Evolutionary conservation across 257 asterid species (phyloP), one percentile per base, ranked within the genome.

Genomic region (Dorcoceras hygrometricum): DNA sequence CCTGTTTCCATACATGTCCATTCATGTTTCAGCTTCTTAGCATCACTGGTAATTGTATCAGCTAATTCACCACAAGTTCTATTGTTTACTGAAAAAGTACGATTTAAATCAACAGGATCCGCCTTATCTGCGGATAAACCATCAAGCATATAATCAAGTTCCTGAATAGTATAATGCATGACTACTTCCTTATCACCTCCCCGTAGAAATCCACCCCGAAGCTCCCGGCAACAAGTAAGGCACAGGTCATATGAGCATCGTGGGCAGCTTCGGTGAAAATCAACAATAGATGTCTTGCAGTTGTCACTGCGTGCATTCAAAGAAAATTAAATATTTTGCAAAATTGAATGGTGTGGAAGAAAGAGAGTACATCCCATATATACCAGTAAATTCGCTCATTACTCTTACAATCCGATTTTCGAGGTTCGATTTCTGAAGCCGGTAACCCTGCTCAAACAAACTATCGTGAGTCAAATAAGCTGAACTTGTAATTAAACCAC

Each of bases 301-400:
- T 84, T 79, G 87, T 87, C 79, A 54, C 98, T 91, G 91, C 85
- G 82, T 10, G 70, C 63, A 63, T 71, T 24, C 62, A 69, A 46
- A 24, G 5, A 76, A 36, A 9, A 69, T 67, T 61, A 66, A 60
- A 8, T 9, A 23, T 23, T 65, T 25, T 29, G 32, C 58, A 59
- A 59, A 46, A 28, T 23, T 26, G 28, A 62, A 27, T 48, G 25
- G 58, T 65, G 11, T 14, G 59, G 55, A 14, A 58, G 27, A 72
- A 67, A 57, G 32, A n/a, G 20, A 67, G 55, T 20, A 4, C 22
- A 24, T 23, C 55, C 31, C 29, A 51, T 65, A 71, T 64, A 36
- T 79, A 91, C 98, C 98, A 91, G 83, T 75, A 89, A 63, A 89
- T 73, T 34, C 95, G 74, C 27, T 89, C 96, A 63, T 67, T 55